Evolutionary conservation across 2,329 filamentous ascomycete genomes (phyloP).

Genomic region (Magnaporthales sp.): DNA sequence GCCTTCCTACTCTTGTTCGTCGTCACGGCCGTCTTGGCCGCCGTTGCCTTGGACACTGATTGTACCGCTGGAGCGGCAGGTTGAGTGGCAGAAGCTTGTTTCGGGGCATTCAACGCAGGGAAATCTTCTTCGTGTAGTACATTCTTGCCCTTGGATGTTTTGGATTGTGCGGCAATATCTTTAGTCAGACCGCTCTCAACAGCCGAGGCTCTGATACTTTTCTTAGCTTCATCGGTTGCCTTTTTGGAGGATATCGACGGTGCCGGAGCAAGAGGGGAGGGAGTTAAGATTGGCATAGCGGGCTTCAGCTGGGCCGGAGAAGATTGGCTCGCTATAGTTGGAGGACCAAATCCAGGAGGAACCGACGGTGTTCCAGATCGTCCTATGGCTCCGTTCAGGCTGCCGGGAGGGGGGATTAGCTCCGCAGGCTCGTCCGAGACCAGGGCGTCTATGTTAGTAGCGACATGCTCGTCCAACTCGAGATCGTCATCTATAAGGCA

Average conservation of each 20-base stretch:
- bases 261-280: constrained; percentile 6
- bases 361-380: constrained; percentile 26
- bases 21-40: constrained; percentile 13
- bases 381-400: constrained; percentile 11
- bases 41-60: constrained; percentile 20
- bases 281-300: background rate
- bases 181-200: constrained; percentile 37
- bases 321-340: background rate
- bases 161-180: constrained; percentile 30
- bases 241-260: constrained; percentile 12
- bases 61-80: constrained; percentile 21
- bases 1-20: constrained; percentile 16
- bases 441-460: constrained; percentile 55
- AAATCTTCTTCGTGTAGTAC: constrained; percentile 54
- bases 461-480: constrained; percentile 52
- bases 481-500: constrained; percentile 50
- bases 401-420: constrained; percentile 17
- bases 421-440: constrained; percentile 49
- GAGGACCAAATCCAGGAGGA: constrained; percentile 34
- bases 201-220: constrained; percentile 34
- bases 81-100: constrained; percentile 22
- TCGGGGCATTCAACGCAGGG: constrained; percentile 44
- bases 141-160: constrained; percentile 20
- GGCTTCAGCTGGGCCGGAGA: constrained; percentile 1
- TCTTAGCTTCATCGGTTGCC: constrained; percentile 26